phyloP scores from a whole-genome alignment of 257 asterid genomes.

The Catharanthus roseus region DNA sequence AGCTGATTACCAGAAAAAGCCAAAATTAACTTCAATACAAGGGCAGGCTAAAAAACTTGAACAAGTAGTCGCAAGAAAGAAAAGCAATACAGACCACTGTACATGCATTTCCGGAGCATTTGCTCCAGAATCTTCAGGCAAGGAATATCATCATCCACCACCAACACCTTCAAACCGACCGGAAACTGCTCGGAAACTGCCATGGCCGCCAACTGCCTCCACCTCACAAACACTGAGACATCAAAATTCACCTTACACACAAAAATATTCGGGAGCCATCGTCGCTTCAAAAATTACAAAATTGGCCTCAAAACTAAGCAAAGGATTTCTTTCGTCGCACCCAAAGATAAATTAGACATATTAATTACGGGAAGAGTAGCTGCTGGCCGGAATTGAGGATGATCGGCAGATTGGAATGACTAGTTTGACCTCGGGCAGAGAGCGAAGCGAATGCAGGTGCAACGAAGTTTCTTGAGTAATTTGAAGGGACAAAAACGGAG shows the following conservation, averaged over 20 bases:
- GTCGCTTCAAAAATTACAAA: neutral
- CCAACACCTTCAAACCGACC: conserved; percentile 66
- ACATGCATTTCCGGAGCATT: conserved; percentile 76
- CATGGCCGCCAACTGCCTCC: conserved; percentile 10
- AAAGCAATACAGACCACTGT: conserved; percentile 35
- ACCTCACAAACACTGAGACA: conserved; percentile 10
- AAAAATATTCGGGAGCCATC: neutral
- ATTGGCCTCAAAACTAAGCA: neutral
- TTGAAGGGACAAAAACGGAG: neutral
- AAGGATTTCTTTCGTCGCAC: neutral
- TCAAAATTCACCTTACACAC: neutral
- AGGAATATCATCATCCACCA: conserved; percentile 64
- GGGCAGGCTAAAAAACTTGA: neutral
- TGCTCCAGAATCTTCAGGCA: conserved; percentile 63
- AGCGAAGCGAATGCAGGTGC: neutral
- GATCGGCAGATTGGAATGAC: neutral
- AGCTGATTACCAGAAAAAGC: neutral
- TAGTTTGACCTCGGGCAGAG: neutral
- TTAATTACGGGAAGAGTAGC: neutral
- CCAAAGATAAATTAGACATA: neutral
- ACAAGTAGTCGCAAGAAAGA: neutral
- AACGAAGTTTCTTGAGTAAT: neutral
- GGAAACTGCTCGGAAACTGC: conserved; percentile 65
- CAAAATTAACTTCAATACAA: neutral
- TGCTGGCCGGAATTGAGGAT: conserved; percentile 1